These are phyloP conservation scores for Saccharum hybrid DNA, from an alignment of 202 grass and related monocot species.

Conservation along the genomic window DNA sequence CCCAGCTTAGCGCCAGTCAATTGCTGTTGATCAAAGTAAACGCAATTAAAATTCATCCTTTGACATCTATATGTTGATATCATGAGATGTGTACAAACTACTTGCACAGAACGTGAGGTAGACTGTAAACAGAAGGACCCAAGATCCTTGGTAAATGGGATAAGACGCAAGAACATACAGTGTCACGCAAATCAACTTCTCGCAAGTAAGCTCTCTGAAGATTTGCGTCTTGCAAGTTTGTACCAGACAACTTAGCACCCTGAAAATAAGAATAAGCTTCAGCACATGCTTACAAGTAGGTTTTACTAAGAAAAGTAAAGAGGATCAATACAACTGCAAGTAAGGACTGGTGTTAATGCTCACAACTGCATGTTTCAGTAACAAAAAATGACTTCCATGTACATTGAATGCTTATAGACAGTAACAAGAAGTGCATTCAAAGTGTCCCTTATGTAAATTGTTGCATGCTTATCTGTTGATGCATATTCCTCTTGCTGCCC, in stretches of 20 bases:
- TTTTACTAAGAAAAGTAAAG: not conserved
- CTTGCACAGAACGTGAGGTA: conserved; percentile 8
- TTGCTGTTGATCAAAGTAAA: conserved; percentile 57
- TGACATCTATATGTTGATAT: not conserved
- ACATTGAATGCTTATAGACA: not conserved
- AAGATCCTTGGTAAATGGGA: conserved; percentile 4
- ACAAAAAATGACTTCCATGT: not conserved
- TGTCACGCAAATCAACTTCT: conserved; percentile 93
- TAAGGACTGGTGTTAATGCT: not conserved
- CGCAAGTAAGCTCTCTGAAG: conserved; percentile 92
- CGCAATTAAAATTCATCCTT: conserved; percentile 17
- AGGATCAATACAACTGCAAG: not conserved
- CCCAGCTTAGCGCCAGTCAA: conserved; percentile 86
- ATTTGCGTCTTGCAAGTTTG: conserved; percentile 89
- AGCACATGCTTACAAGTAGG: not conserved
- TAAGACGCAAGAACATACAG: conserved; percentile 60
- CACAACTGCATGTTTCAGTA: not conserved
- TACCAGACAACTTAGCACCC: conserved; percentile 77
- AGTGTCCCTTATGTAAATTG: conserved; percentile 4
- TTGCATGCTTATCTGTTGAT: conserved; percentile 2
- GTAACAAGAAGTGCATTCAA: not conserved
- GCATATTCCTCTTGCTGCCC: not conserved
- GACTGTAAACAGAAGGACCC: conserved; percentile 13
- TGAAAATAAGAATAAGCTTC: conserved; percentile 52
- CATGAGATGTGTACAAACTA: not conserved